phyloP scores from a whole-genome alignment of 1,284 basidiomycete species.

The Chiua sp. region DNA sequence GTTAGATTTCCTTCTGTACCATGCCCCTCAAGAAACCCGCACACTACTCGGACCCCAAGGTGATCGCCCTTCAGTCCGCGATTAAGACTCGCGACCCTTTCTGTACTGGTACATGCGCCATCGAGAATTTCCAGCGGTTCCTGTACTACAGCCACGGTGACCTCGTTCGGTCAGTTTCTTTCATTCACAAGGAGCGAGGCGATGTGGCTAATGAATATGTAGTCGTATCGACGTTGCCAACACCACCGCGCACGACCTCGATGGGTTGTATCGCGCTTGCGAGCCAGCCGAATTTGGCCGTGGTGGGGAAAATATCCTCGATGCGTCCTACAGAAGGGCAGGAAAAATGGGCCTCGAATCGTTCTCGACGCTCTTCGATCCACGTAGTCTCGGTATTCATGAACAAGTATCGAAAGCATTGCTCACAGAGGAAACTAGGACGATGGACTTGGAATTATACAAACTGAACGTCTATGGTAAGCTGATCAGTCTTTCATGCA shows the following conservation, averaged over 20 bases:
- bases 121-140: conserved; percentile 8
- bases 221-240: conserved; percentile 15
- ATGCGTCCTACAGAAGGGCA: conserved; percentile 36
- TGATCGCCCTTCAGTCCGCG: neutral
- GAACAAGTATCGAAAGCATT: conserved; percentile 29
- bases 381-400: conserved; percentile 5
- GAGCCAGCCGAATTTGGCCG: conserved; percentile 19
- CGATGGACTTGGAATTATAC: conserved; percentile 45
- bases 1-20: no score
- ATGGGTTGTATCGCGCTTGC: conserved; percentile 12
- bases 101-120: conserved; percentile 6
- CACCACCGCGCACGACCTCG: neutral
- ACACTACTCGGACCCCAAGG: neutral
- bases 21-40: no score
- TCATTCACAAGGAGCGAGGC: no score
- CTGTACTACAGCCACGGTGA: conserved; percentile 10
- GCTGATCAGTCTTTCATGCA: neutral
- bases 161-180: neutral
- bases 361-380: conserved; percentile 36
- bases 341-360: conserved; percentile 36
- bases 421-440: conserved; percentile 38
- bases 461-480: conserved; percentile 44
- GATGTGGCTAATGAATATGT: neutral
- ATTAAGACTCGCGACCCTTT: neutral
- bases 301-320: conserved; percentile 9